Conservation (phyloP, 495 filamentous ascomycete species). For the Penicillium arizonense region DNA sequence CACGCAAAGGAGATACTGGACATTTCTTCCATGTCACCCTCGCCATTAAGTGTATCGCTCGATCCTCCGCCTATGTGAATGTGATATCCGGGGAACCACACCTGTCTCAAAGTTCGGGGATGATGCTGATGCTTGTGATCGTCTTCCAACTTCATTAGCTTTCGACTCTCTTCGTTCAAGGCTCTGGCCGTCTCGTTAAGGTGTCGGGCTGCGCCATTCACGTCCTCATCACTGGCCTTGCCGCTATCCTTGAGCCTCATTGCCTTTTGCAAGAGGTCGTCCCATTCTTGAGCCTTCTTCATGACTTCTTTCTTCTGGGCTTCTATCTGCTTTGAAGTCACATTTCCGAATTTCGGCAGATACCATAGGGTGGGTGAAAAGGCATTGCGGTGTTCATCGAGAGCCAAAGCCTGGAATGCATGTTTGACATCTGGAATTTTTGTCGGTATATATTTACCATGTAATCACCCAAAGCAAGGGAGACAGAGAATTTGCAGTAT, state of each 20-base stretch:
- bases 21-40: conserved; percentile 25
- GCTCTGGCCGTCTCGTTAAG: conserved; percentile 9
- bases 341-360: conserved; percentile 27
- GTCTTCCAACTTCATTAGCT: conserved; percentile 7
- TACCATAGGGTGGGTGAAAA: conserved; percentile 57
- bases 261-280: neutral
- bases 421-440: conserved; percentile 52
- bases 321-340: conserved; percentile 12
- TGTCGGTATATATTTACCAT: no score
- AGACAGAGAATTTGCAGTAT: no score
- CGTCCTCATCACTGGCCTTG: conserved; percentile 7
- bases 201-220: conserved; percentile 10
- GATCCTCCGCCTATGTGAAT: conserved; percentile 42
- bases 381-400: conserved; percentile 54
- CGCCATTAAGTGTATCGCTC: conserved; percentile 1
- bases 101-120: conserved; percentile 13
- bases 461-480: no score
- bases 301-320: conserved; percentile 1
- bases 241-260: conserved; percentile 10
- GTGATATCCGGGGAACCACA: conserved; percentile 45
- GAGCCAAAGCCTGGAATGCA: conserved; percentile 59
- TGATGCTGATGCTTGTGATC: conserved; percentile 4
- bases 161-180: conserved; percentile 10
- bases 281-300: conserved; percentile 2
- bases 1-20: conserved; percentile 20